phyloP scores from a whole-genome alignment of 2,329 filamentous ascomycete genomes.

The Claviceps sp. region DNA sequence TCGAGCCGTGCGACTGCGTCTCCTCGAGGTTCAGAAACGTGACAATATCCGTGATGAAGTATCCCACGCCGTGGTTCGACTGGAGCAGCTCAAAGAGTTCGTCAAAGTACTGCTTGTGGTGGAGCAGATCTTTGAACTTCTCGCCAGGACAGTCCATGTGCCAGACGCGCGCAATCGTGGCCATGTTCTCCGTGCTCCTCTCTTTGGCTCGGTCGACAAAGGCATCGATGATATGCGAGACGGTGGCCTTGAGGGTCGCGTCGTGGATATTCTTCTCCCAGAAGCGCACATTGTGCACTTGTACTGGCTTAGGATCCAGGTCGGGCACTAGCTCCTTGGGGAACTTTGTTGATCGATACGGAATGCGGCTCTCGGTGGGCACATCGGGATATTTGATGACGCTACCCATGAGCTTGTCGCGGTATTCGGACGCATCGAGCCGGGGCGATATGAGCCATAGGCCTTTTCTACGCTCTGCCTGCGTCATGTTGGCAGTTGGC shows the following conservation, averaged over 20 bases:
- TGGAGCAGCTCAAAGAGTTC: conserved; percentile 15
- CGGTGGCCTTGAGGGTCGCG: conserved; percentile 11
- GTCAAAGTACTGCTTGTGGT: conserved; percentile 14
- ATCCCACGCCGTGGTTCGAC: conserved; percentile 12
- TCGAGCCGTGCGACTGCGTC: conserved; percentile 7
- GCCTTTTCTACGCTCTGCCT: conserved; percentile 2
- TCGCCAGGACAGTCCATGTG: conserved; percentile 18
- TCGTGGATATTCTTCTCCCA: conserved; percentile 16
- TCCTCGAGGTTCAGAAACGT: conserved; percentile 15
- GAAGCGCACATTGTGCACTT: conserved; percentile 15
- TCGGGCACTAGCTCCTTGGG: conserved; percentile 13
- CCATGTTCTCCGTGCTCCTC: conserved; percentile 10
- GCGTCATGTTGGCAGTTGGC: neutral
- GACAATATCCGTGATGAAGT: conserved; percentile 17
- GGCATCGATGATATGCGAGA: conserved; percentile 15
- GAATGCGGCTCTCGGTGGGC: conserved; percentile 15
- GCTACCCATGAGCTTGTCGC: conserved; percentile 18
- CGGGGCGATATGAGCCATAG: conserved; percentile 17
- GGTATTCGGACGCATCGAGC: conserved; percentile 15
- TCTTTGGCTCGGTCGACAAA: conserved; percentile 14
- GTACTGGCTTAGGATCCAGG: conserved; percentile 16
- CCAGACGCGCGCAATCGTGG: conserved; percentile 16
- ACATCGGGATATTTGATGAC: conserved; percentile 16
- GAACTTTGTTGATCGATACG: conserved; percentile 10
- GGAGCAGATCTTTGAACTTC: conserved; percentile 16